Base-by-base conservation (phyloP, 768 basidiomycete genomes). In the Mycena galericulata region DNA sequence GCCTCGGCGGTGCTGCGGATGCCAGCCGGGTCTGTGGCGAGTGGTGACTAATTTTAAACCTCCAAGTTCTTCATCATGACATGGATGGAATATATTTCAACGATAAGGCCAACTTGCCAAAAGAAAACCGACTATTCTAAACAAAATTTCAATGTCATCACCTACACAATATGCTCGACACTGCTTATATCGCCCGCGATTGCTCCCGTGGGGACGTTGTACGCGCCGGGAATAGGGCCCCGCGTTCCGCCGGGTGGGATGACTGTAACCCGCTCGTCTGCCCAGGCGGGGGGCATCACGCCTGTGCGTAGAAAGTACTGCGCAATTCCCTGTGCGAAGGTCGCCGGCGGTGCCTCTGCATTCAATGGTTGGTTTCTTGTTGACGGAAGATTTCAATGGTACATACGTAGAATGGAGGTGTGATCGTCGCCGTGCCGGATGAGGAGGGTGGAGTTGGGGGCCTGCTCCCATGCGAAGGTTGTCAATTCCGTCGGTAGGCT, bases 341-440 rank as follows among this genome's bases (percentile, higher is more conserved):
- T 18, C 1, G 62, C 57, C 14, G 49, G 46, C 18, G n/a, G n/a
- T n/a, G 62, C 26, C 7, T 45, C 62, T 69, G 38, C 17, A 51
- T n/a, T n/a, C 3, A 10, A 32, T 24, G 4, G 14, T 26, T 20
- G 29, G 5, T 1, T 20, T 8, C 18, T n/a, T 27, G 32, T n/a
- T n/a, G n/a, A n/a, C n/a, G 36, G 24, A 29, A 24, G n/a, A n/a
- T n/a, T n/a, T n/a, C 40, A n/a, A 18, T 15, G 47, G 10, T n/a
- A 36, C 12, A 47, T 40, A 65, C 70, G 1, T n/a, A n/a, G 49
- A 34, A 68, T 24, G 61, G 70, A 26, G 73, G 73, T 51, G 67
- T 78, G 62, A 68, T 68, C 67, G 38, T 71, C 70, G 4, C 70
- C 70, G 53, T 71, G 70, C 22, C 70, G 56, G 46, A 68, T 55